These are phyloP conservation scores for Lactarius quietus DNA, from an alignment of 768 basidiomycete species.

Conservation along the genomic window DNA sequence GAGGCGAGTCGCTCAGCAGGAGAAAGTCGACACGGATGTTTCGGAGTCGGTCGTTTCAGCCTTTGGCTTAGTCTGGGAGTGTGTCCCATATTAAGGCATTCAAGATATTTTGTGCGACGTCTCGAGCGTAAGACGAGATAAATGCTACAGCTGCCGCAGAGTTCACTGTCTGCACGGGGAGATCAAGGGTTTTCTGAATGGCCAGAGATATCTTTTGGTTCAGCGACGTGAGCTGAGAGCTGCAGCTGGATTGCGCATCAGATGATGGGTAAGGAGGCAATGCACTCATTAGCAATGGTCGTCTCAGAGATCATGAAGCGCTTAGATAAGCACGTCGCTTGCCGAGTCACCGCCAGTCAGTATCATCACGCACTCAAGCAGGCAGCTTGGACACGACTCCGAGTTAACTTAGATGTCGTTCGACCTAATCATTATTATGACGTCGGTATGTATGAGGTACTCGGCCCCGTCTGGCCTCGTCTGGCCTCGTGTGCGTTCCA, in stretches of 20 bases:
- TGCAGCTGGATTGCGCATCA: slow-evolving; percentile 44
- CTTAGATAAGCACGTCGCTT: background rate
- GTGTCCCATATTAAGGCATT: slow-evolving; percentile 58
- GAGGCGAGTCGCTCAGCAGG: slow-evolving; percentile 55
- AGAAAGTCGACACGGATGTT: slow-evolving; percentile 47
- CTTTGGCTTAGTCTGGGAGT: slow-evolving; percentile 19
- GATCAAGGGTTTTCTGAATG: slow-evolving; percentile 44
- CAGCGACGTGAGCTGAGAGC: slow-evolving; percentile 49
- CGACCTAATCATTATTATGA: background rate
- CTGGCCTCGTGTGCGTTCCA: background rate
- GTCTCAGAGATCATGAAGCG: background rate
- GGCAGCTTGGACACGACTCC: background rate
- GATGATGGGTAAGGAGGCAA: slow-evolving; percentile 57
- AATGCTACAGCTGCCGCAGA: slow-evolving; percentile 45
- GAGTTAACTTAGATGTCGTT: background rate
- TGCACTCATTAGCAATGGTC: background rate
- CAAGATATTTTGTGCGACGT: slow-evolving; percentile 50
- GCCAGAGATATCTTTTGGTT: slow-evolving; percentile 45
- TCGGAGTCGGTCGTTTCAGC: slow-evolving; percentile 36
- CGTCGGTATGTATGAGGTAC: background rate
- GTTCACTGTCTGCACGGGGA: slow-evolving; percentile 48
- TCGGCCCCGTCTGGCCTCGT: background rate
- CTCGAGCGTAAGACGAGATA: slow-evolving; percentile 54
- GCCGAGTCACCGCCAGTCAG: background rate
- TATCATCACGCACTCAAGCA: background rate